Base-by-base conservation (phyloP, 768 basidiomycete genomes). In the Hericium rajendrae region DNA sequence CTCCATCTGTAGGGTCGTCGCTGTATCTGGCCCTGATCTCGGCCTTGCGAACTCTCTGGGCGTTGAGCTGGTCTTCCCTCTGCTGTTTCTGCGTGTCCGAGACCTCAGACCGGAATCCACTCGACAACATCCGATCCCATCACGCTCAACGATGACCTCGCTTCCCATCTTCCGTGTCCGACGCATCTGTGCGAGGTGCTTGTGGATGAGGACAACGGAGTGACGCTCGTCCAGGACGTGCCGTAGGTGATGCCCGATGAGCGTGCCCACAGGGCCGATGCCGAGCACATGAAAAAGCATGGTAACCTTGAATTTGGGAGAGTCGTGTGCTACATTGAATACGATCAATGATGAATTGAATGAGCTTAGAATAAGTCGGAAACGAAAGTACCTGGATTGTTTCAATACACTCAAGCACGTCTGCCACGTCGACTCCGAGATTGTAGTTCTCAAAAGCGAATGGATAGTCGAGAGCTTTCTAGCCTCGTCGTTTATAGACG, bases 241-340 rank as follows among this genome's bases (percentile, higher is more conserved):
- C 41, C 89, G 85, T 41, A 97, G 80, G 68, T 94, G 81, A 69
- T 87, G 82, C 15, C 93, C 79, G 61, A 97, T 61, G 58, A 97
- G 82, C 28, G 83, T 82, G 55, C 94, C 94, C 60, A 95, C 80
- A 48, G 91, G 78, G 51, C 92, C 92, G 43, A 92, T 70, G 63
- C 93, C 92, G 60, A 90, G 77, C 61, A 89, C 66, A 73, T 89
- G 85, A 67, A 87, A 78, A 60, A 78, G 84, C 87, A 91, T 88
- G 60, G 58, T 60, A 51, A 49, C 46, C 26, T 49, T 41, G n/a
- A 26, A 41, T 5, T 15, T 43, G 13, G 20, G 41, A 18, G 2
- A 15, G 41, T 6, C 13, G 41, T 15, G 10, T 53, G 60, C 4
- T 67, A 55, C 24, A 63, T 60, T 26, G 5, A 4, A 26, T 26